These are phyloP conservation scores for Microthyrium microscopicum DNA, from an alignment of 2,329 filamentous ascomycete genomes.

Conservation along the genomic window DNA sequence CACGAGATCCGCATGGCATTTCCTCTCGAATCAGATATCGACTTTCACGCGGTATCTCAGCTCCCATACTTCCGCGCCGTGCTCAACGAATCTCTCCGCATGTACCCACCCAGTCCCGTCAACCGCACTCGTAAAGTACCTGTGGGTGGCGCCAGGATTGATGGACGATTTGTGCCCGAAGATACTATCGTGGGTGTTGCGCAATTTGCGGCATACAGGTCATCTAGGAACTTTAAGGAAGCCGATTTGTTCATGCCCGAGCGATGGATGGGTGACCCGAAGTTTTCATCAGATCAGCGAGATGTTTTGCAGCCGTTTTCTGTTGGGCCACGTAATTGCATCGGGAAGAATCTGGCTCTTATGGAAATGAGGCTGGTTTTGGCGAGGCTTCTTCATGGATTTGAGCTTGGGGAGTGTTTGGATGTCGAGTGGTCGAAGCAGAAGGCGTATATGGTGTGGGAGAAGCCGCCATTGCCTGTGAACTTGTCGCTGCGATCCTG, in stretches of 20 bases:
- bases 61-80: constrained; percentile 6
- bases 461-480: constrained; percentile 1
- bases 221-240: constrained; percentile 3
- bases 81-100: constrained; percentile 5
- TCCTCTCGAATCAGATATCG: constrained; percentile 15
- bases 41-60: constrained; percentile 14
- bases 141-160: constrained; percentile 14
- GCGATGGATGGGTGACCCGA: constrained; percentile 2
- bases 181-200: constrained; percentile 9
- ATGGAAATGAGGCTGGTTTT: constrained; percentile 4
- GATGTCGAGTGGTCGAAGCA: neutral
- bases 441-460: neutral
- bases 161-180: constrained; percentile 16
- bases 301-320: constrained; percentile 5
- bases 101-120: constrained; percentile 11
- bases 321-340: constrained; percentile 8
- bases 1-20: constrained; percentile 16
- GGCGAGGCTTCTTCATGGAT: constrained; percentile 2
- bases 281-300: constrained; percentile 1
- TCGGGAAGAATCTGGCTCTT: constrained; percentile 6
- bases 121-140: constrained; percentile 14
- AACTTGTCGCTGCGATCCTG: too few species aligned
- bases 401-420: too few species aligned
- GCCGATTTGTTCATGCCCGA: constrained; percentile 1
- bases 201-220: neutral